Base-by-base conservation (phyloP, 352 stramenopile species). In the Pythium phragmiticola region DNA sequence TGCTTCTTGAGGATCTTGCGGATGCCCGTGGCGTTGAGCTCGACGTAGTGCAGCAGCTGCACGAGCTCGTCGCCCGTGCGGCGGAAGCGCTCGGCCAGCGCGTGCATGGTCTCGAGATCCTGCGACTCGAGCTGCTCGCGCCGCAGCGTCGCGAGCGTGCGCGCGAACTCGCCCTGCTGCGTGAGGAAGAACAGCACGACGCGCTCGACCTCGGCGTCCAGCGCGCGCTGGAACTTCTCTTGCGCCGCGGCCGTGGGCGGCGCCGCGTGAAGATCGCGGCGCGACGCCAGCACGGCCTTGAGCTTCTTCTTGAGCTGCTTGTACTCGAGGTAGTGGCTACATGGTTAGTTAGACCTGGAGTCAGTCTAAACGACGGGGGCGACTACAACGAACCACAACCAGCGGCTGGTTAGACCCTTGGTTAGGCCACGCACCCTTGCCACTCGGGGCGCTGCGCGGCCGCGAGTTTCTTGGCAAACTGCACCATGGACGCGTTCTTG, bases 1-100 rank as follows among this genome's bases (percentile, higher is more conserved):
- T 93, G 87, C 68, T 96, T 96, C 63, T 96, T 96, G 48, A 93
- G 79, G 69, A 96, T 96, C 70, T 96, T 96, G 53, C 87, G 84
- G 57, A 96, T 87, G 21, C 85, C 86, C 33, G 84, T 94, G 17
- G 85, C 82, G 65, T 96, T 96, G 34, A 96, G 78, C 69, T 94
- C 84, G 12, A 96, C 80, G 55, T 90, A 96, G 55, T 93, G 74
- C 58, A 96, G 78, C 54, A 96, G 48, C 43, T 91, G 77, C 47
- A 94, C 81, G 11, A 96, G 68, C 7, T 94, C 82, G 48, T 96
- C 87, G 33, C 87, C 87, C n/a, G 91, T 76, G 16, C 72, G 63
- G 51, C 87, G 76, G 63, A 75, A 84, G n/a, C 76, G 74, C 21
- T 92, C 80, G 17, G 75, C 73, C 39, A 94, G 80, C 13, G 69